Base-by-base conservation (phyloP, 106 monocot species). In the Triglochin maritima region DNA sequence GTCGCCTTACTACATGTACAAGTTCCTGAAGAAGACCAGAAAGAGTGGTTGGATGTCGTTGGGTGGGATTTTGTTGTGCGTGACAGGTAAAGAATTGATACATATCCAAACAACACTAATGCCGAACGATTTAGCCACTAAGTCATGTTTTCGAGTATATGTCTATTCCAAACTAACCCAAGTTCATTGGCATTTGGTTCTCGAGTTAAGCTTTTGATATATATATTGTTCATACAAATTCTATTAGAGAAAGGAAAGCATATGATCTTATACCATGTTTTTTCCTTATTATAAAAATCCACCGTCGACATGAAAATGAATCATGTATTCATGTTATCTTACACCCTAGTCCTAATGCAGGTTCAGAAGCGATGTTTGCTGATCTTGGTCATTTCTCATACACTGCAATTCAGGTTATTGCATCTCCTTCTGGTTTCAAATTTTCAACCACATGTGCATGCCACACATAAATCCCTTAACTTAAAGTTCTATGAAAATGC, bases 361-460 rank as follows among this genome's bases (percentile, higher is more conserved):
- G 71, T 53, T 72, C 71, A 46, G 71, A 72, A 45, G 62, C 71
- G 7, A 72, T 72, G 71, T 72, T 72, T 72, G 71, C 71, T 44
- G 71, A 72, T 72, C 71, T 72, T 43, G 71, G 71, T 4, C 71
- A 72, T 60, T 72, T 72, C 49, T 62, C 71, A 44, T 59, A 53
- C 7, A 47, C 62, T n/a, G 57, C 71, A 29, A 72, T 72, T 44
- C 55, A 71, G 70, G 70, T 71, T 13, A 4, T 16, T 2, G 47
- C 3, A 29, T 1, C 1, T 29, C 29, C 29, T 29, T 29, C 29
- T 29, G 29, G 29, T 11, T 4, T 50, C 4, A 59, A n/a, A 0
- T 16, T 59, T 43, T 59, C 46, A 43, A 52, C 6, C 3, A 5
- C 1, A 45, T 47, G 2, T 6, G 10, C 46, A 56, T 11, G 13